Conservation (phyloP, 2,329 filamentous ascomycete genomes). For the Aurifilum marmelostoma region DNA sequence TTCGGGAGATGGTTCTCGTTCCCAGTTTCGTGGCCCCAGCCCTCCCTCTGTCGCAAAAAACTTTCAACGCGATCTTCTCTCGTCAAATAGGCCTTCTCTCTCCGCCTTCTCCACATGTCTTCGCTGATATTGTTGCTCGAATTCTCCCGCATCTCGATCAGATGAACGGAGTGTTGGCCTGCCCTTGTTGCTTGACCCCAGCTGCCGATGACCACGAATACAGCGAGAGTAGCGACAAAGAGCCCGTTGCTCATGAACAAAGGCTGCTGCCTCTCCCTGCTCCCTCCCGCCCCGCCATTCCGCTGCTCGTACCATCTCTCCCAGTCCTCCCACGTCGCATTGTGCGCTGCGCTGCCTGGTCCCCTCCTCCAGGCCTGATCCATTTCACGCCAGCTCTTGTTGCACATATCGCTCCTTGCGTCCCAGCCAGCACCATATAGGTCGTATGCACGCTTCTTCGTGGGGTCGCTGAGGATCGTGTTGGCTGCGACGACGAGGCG, state of each 20-base stretch:
- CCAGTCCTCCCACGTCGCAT: slow-evolving; percentile 99
- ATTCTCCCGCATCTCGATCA: slow-evolving; percentile 68
- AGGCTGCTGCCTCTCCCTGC: slow-evolving; percentile 51
- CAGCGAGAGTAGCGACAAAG: slow-evolving; percentile 74
- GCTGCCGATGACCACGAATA: slow-evolving; percentile 70
- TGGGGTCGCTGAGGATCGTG: slow-evolving; percentile 80
- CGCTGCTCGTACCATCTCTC: slow-evolving; percentile 72
- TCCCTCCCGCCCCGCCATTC: slow-evolving; percentile 42
- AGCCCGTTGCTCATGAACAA: slow-evolving; percentile 76
- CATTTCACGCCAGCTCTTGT: slow-evolving; percentile 39
- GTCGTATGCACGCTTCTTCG: slow-evolving; percentile 82
- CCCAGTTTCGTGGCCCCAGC: slow-evolving; percentile 35
- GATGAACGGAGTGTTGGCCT: slow-evolving; percentile 60
- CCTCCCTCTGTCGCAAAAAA: slow-evolving; percentile 76
- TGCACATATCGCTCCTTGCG: slow-evolving; percentile 33
- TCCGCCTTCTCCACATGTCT: slow-evolving; percentile 56
- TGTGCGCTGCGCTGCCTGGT: slow-evolving; percentile 58
- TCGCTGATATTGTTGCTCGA: slow-evolving; percentile 69
- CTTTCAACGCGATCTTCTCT: slow-evolving; percentile 72
- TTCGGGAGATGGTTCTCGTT: slow-evolving; percentile 14
- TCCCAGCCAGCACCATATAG: slow-evolving; percentile 80
- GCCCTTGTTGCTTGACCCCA: slow-evolving; percentile 74
- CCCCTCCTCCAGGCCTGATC: slow-evolving; percentile 54
- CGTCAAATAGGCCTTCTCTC: slow-evolving; percentile 54
- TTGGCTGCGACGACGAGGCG: slow-evolving; percentile 86